Evolutionary conservation across 768 basidiomycete species (phyloP).

Genomic region (Gautieria morchelliformis): DNA sequence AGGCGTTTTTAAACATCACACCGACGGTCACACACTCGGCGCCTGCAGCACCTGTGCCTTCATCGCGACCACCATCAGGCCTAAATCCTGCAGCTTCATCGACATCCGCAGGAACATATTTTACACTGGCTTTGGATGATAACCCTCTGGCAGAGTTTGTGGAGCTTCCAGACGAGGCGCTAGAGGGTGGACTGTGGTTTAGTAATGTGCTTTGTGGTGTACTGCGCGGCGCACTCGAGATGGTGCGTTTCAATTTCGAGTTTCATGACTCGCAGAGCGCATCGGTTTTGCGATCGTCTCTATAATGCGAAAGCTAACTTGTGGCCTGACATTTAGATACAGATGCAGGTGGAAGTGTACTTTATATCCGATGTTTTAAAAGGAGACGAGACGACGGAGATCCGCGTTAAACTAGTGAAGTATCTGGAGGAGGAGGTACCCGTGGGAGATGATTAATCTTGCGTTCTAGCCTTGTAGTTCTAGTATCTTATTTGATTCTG

Average conservation of each 20-base stretch:
- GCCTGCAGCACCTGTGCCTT: constrained; percentile 38
- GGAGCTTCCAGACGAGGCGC: constrained; percentile 86
- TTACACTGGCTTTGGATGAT: constrained; percentile 84
- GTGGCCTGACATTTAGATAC: constrained; percentile 46
- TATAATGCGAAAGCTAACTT: not conserved
- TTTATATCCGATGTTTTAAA: constrained; percentile 86
- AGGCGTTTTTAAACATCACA: constrained; percentile 89
- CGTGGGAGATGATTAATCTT: constrained; percentile 68
- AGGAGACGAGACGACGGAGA: constrained; percentile 91
- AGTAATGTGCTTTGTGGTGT: constrained; percentile 96
- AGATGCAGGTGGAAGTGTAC: constrained; percentile 86
- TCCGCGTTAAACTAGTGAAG: constrained; percentile 82
- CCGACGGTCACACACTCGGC: constrained; percentile 69
- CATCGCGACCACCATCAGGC: constrained; percentile 30
- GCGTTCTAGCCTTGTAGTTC: not conserved
- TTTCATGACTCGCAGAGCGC: not conserved
- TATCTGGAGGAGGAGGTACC: constrained; percentile 96
- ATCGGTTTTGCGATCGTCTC: too few species aligned
- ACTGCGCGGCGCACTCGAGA: constrained; percentile 85
- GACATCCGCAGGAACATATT: constrained; percentile 22
- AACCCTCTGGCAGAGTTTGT: constrained; percentile 97
- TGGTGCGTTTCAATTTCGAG: constrained; percentile 49
- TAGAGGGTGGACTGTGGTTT: constrained; percentile 93
- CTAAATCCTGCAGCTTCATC: constrained; percentile 32
- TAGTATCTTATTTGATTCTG: not conserved